phyloP scores from a whole-genome alignment of 192 early-diverging fungal species.

The Gaertneriomyces semiglobifer region DNA sequence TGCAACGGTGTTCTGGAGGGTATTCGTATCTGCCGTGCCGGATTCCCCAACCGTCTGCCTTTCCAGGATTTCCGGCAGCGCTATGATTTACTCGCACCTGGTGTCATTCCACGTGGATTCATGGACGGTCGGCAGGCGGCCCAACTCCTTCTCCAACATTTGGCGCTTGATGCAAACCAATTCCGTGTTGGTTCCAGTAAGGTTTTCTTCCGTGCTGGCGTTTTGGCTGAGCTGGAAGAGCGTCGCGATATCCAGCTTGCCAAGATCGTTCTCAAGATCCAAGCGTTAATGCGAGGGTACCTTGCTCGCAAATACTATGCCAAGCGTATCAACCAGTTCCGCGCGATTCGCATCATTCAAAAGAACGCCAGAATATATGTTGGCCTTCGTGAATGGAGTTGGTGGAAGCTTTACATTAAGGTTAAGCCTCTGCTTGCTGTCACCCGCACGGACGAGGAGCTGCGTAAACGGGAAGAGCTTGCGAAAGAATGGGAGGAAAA shows the following conservation, averaged over 20 bases:
- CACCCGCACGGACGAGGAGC: slow-evolving; percentile 75
- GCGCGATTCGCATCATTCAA: slow-evolving; percentile 92
- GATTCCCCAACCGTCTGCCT: slow-evolving; percentile 87
- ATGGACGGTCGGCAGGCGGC: slow-evolving; percentile 87
- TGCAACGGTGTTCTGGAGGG: slow-evolving; percentile 98
- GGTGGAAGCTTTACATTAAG: slow-evolving; percentile 93
- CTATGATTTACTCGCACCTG: slow-evolving; percentile 86
- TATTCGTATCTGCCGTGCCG: slow-evolving; percentile 91
- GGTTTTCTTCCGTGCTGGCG: slow-evolving; percentile 95
- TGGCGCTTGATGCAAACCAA: slow-evolving; percentile 74
- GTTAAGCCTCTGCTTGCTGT: slow-evolving; percentile 86
- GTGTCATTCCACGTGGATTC: slow-evolving; percentile 75
- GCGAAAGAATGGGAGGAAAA: slow-evolving; percentile 71
- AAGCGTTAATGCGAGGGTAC: slow-evolving; percentile 82
- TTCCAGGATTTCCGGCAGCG: slow-evolving; percentile 93
- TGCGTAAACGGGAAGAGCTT: slow-evolving; percentile 67
- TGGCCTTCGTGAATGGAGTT: slow-evolving; percentile 85
- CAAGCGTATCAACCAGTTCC: slow-evolving; percentile 68
- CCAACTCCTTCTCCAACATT: slow-evolving; percentile 68
- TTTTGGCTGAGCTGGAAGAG: slow-evolving; percentile 93
- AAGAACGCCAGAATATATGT: slow-evolving; percentile 89
- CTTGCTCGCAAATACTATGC: slow-evolving; percentile 71
- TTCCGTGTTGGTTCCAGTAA: slow-evolving; percentile 90
- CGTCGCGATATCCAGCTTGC: slow-evolving; percentile 77
- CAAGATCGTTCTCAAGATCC: slow-evolving; percentile 77